These are phyloP conservation scores for Rhexocercosporidium sp. DNA, from an alignment of 2,329 filamentous ascomycete species.

Conservation along the genomic window DNA sequence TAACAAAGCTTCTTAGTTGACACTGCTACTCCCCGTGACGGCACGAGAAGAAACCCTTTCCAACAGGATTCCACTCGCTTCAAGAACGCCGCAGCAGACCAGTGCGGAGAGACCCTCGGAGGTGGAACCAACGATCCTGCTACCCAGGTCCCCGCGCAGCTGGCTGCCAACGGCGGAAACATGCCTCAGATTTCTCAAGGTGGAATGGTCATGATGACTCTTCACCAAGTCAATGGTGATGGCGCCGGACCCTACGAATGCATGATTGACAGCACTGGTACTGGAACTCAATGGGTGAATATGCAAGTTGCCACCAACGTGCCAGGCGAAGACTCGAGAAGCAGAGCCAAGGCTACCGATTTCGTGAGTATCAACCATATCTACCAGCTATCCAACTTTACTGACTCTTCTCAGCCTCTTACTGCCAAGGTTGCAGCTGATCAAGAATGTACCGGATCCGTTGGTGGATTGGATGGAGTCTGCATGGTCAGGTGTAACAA, in stretches of 20 bases:
- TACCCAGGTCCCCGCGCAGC: slow-evolving; percentile 58
- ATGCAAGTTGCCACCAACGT: slow-evolving; percentile 61
- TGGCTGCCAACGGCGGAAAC: slow-evolving; percentile 57
- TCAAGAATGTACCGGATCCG: slow-evolving; percentile 63
- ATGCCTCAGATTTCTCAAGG: slow-evolving; percentile 64
- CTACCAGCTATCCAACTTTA: background rate
- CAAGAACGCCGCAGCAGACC: slow-evolving; percentile 55
- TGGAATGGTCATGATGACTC: slow-evolving; percentile 63
- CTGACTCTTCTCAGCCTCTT: slow-evolving; percentile 50
- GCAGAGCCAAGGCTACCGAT: slow-evolving; percentile 41
- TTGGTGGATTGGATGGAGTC: slow-evolving; percentile 62
- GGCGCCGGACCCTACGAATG: slow-evolving; percentile 67
- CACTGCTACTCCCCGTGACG: slow-evolving; percentile 63
- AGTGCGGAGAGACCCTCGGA: slow-evolving; percentile 63
- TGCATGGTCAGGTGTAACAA: slow-evolving; percentile 70
- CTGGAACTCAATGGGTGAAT: slow-evolving; percentile 57
- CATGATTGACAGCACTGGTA: slow-evolving; percentile 67
- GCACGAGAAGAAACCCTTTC: slow-evolving; percentile 63
- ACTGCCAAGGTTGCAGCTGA: slow-evolving; percentile 59
- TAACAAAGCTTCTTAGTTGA: slow-evolving; percentile 48
- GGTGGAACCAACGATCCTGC: slow-evolving; percentile 62
- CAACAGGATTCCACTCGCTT: slow-evolving; percentile 70
- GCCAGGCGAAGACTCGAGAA: slow-evolving; percentile 55
- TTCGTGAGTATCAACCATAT: slow-evolving; percentile 35
- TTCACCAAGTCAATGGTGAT: slow-evolving; percentile 71